Base-by-base conservation (phyloP, 2,329 filamentous ascomycete species). In the Ceratocystiopsis sp. region DNA sequence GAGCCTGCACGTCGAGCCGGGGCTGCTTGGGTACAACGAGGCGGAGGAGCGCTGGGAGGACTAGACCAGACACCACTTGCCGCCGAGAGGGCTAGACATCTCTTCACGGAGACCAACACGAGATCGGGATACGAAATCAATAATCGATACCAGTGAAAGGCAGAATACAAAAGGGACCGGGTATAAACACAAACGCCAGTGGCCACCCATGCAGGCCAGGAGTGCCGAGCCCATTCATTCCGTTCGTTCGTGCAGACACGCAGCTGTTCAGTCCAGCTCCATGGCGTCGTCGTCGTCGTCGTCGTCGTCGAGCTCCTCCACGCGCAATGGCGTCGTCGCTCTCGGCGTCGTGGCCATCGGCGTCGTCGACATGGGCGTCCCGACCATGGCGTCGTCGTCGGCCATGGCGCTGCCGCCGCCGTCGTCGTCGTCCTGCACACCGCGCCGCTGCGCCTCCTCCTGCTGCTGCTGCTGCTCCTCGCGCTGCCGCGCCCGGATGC, bases 401-500 rank as follows among this genome's bases (percentile, higher is more conserved):
- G 35, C 39, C 25, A 29, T 29, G 9, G 25, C 1, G 35, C 12
- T 15, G 17, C 10, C 17, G 12, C 10, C 1, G 35, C 12, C 17
- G 17, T 10, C 17, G 12, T 13, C 40, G 12, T 37, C 36, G 15
- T 16, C 19, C 42, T 55, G 53, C 53, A 64, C 62, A 42, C 55
- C 62, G 42, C 55, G 55, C 47, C 61, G 64, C 54, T 76, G 62
- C 51, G 81, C 75, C 35, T n/a, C 17, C 18, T 34, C 17, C 32
- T 18, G 57, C 42, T 54, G 48, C 17, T 50, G 51, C 48, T 59
- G 57, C 42, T 54, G 53, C 53, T 65, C 62, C 42, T 55, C 55
- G 46, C 61, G 64, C 54, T 76, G 73, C 56, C 57, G 62, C 51
- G 82, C 75, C 42, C 82, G 66, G 33, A 75, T 68, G 43, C 85